These are phyloP conservation scores for Aspergillus heteromorphus DNA, from an alignment of 495 filamentous ascomycete genomes.

Conservation along the genomic window DNA sequence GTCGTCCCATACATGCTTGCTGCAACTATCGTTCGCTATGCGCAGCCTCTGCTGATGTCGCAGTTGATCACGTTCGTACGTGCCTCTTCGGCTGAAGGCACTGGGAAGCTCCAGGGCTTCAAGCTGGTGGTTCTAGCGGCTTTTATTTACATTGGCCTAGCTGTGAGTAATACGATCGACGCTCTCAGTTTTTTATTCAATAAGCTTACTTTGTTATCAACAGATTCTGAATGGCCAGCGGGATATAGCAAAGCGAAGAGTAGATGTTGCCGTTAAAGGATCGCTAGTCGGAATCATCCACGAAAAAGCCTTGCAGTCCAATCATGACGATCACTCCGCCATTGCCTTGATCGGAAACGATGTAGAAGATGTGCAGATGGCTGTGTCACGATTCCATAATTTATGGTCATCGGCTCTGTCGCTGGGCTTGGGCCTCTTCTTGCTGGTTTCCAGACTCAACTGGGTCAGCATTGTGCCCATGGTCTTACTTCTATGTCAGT, in stretches of 20 bases:
- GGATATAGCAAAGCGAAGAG: not conserved
- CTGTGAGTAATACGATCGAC: not conserved
- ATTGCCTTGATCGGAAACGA: not conserved
- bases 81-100: not conserved
- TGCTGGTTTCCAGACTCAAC: not conserved
- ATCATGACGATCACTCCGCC: not conserved
- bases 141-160: not conserved
- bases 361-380: not conserved
- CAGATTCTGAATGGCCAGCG: not conserved
- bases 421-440: not conserved
- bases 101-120: not conserved
- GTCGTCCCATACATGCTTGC: not conserved
- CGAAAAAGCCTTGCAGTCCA: not conserved
- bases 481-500: not conserved
- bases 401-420: not conserved
- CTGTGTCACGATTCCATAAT: not conserved
- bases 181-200: not conserved
- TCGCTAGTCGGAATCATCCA: not conserved
- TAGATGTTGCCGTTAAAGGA: not conserved
- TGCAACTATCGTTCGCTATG: not conserved
- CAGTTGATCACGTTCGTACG: not conserved
- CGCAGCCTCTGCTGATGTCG: not conserved
- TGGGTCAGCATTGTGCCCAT: not conserved
- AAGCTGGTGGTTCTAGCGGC: not conserved
- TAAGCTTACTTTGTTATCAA: not conserved